Percentiles rank a stretch among this genome's conserved stretches.
Conservation (phyloP, 192 early-diverging fungal species). For the Coemansia sp. region DNA sequence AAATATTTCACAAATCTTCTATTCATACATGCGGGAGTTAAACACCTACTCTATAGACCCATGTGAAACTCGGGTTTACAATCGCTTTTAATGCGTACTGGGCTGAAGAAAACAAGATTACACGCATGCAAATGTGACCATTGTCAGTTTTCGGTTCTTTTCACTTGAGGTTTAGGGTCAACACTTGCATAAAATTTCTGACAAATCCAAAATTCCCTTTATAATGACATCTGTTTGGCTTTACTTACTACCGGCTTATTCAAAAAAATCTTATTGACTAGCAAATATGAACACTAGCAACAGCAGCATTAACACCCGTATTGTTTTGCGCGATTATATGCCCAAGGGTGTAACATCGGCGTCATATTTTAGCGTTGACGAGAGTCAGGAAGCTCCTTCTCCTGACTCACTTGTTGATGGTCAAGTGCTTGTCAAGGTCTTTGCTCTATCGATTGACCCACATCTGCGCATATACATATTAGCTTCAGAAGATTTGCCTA, state of each 20-base stretch:
- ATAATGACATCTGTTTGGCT: no score
- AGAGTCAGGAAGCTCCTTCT: constrained; percentile 19
- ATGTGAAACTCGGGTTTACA: no score
- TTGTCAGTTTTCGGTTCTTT: no score
- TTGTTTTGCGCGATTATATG: constrained; percentile 25
- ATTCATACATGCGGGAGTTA: no score
- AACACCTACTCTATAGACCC: no score
- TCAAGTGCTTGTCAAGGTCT: constrained; percentile 56
- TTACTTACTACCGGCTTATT: no score
- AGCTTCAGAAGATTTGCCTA: constrained; percentile 40
- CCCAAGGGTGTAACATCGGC: constrained; percentile 20
- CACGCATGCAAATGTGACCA: no score
- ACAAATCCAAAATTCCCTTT: no score
- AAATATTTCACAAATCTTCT: no score
- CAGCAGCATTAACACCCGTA: constrained; percentile 16
- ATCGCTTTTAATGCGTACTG: no score
- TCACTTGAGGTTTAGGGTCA: neutral
- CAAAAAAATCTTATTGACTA: no score
- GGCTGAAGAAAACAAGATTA: no score
- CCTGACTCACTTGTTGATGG: constrained; percentile 8
- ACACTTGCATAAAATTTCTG: neutral
- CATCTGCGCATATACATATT: constrained; percentile 74
- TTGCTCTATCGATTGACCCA: constrained; percentile 72
- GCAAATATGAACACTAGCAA: neutral
- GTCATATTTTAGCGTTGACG: constrained; percentile 22